Conservation (phyloP, 441 rosid species). For the Adansonia madagascariensis region DNA sequence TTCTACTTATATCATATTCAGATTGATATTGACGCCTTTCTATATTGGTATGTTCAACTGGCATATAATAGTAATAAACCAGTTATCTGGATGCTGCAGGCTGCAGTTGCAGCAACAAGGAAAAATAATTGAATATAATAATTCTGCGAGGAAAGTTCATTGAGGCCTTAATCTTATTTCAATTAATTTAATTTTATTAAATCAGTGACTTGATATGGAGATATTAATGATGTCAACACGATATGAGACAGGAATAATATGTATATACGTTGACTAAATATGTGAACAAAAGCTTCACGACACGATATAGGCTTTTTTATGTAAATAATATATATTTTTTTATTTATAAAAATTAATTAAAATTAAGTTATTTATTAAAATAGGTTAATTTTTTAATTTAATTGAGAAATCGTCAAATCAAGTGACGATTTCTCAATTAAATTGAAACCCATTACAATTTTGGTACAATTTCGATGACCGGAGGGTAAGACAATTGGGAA, state of each 20-base stretch:
- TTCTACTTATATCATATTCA: not conserved
- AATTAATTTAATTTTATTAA: not conserved
- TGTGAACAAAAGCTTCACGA: not conserved
- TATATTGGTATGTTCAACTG: not conserved
- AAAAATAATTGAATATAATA: not conserved
- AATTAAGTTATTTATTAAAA: too few relatives aligned
- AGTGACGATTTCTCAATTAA: too few relatives aligned
- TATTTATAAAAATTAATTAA: too few relatives aligned
- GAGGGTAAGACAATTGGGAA: too few relatives aligned
- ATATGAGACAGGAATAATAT: not conserved
- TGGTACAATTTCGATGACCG: too few relatives aligned
- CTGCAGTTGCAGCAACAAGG: constrained; percentile 1
- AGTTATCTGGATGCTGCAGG: not conserved
- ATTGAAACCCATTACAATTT: too few relatives aligned
- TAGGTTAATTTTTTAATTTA: too few relatives aligned
- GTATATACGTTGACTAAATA: not conserved
- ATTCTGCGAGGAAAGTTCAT: not conserved
- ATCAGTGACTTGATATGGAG: not conserved
- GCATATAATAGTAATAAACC: not conserved
- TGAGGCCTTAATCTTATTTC: not conserved
- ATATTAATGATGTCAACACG: too few relatives aligned
- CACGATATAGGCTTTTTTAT: not conserved
- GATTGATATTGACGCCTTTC: not conserved
- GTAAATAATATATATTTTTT: too few relatives aligned
- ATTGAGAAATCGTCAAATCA: too few relatives aligned